Percentiles rank a stretch among this genome's conserved stretches.
Evolutionary conservation across 495 filamentous ascomycete genomes (phyloP).

Genomic region (Penicillium macrosclerotiorum): DNA sequence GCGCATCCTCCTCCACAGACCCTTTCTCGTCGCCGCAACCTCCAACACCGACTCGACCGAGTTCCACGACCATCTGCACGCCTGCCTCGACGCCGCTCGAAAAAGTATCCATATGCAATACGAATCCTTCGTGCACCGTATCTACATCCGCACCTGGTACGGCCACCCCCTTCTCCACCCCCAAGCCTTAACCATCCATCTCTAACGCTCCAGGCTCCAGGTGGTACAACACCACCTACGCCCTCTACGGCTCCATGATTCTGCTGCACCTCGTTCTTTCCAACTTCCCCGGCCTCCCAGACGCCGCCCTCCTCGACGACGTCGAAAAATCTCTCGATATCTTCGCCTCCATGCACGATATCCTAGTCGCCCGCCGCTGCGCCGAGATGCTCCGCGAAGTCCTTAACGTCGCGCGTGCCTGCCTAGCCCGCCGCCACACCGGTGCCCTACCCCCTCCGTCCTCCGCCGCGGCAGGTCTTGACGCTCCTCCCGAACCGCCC

Average conservation of each 20-base stretch:
- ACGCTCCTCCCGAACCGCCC: too few relatives aligned
- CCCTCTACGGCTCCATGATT: conserved; percentile 27
- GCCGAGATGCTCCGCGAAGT: conserved; percentile 27
- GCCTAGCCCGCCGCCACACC: too few relatives aligned
- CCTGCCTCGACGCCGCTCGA: conserved; percentile 22
- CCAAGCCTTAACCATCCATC: not conserved
- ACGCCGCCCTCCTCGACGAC: conserved; percentile 17
- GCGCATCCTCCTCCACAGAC: conserved; percentile 24
- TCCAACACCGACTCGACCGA: conserved; percentile 7
- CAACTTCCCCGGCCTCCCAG: conserved; percentile 8
- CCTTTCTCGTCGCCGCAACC: conserved; percentile 22
- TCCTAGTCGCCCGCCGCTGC: conserved; percentile 27
- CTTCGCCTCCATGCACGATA: conserved; percentile 28
- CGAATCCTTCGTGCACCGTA: conserved; percentile 27
- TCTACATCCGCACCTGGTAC: conserved; percentile 31
- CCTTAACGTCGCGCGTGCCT: too few relatives aligned
- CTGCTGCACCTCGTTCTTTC: conserved; percentile 16
- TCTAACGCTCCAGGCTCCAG: too few relatives aligned
- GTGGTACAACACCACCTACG: conserved; percentile 34
- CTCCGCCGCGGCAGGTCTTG: too few relatives aligned
- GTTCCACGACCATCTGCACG: conserved; percentile 14
- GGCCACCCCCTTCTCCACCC: not conserved
- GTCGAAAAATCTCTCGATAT: conserved; percentile 28
- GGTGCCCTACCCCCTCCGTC: too few relatives aligned
- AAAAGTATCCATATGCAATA: conserved; percentile 28